Percentiles rank a stretch among this genome's conserved stretches.
These are phyloP conservation scores for Aspergillus sp. DNA, from an alignment of 2,329 filamentous ascomycete species.

Conservation along the genomic window DNA sequence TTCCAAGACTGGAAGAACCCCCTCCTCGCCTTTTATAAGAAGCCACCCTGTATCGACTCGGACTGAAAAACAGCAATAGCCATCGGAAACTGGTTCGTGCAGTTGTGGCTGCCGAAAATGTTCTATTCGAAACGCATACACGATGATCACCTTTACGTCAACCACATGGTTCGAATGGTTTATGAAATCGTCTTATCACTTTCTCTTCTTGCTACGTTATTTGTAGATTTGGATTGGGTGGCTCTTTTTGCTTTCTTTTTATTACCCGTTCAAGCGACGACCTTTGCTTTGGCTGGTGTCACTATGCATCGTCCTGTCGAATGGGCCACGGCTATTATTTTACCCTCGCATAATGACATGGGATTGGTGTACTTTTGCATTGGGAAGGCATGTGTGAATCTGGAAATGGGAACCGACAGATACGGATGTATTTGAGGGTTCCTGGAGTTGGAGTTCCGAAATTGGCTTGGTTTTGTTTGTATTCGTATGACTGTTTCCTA, in stretches of 20 bases:
- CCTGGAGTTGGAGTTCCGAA: neutral
- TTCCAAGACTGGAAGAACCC: too few species aligned
- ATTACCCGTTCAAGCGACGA: constrained; percentile 1
- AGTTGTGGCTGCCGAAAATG: neutral
- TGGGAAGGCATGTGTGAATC: constrained; percentile 11
- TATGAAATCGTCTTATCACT: neutral
- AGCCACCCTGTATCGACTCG: too few species aligned
- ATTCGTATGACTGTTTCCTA: neutral
- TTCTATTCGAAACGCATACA: constrained; percentile 2
- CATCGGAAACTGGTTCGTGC: neutral
- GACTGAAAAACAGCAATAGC: too few species aligned
- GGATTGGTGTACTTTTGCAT: constrained; percentile 12
- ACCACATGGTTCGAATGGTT: constrained; percentile 3
- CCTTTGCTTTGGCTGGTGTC: neutral
- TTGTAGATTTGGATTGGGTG: constrained; percentile 22
- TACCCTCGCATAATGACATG: constrained; percentile 11
- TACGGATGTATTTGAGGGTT: constrained; percentile 1
- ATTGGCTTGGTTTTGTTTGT: neutral
- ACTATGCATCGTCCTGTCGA: constrained; percentile 8
- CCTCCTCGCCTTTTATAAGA: too few species aligned
- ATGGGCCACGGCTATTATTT: constrained; percentile 1
- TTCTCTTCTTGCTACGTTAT: constrained; percentile 10
- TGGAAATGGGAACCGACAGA: constrained; percentile 8
- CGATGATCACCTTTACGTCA: neutral
- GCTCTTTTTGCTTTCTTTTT: constrained; percentile 16